Conservation (phyloP, 768 basidiomycete genomes). For the Mycena belliarum region DNA sequence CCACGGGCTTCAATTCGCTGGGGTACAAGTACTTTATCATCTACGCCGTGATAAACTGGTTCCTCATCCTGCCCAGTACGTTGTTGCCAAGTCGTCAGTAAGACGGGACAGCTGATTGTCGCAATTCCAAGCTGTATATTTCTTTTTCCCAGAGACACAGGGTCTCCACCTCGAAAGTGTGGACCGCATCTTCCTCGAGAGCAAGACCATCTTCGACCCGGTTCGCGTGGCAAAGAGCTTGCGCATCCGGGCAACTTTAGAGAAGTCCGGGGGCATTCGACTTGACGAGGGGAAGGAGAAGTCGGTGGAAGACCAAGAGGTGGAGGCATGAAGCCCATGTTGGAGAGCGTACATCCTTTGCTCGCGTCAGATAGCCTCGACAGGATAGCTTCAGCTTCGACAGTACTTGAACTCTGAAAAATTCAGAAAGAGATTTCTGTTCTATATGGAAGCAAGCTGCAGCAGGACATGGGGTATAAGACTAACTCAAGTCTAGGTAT, state of each 20-base stretch:
- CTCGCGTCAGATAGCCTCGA: no score
- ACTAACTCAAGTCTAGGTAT: no score
- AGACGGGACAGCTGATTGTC: not conserved
- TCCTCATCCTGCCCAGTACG: slow-evolving; percentile 20
- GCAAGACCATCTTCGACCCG: slow-evolving; percentile 18
- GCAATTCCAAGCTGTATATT: slow-evolving; percentile 10
- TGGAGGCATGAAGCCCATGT: not conserved
- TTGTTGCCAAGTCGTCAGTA: not conserved
- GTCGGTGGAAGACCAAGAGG: slow-evolving; percentile 1
- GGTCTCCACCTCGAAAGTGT: slow-evolving; percentile 22
- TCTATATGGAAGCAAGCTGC: no score
- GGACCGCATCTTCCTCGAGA: slow-evolving; percentile 22
- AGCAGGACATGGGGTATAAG: no score
- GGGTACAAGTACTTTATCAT: slow-evolving; percentile 20
- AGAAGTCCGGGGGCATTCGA: not conserved
- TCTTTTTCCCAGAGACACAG: slow-evolving; percentile 22
- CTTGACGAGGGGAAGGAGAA: slow-evolving; percentile 3
- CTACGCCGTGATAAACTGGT: slow-evolving; percentile 21
- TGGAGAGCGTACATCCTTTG: no score
- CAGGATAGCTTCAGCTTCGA: no score
- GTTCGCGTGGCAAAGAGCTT: slow-evolving; percentile 16
- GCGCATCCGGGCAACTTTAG: slow-evolving; percentile 2
- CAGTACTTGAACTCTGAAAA: no score
- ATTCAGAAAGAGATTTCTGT: no score
- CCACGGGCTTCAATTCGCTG: slow-evolving; percentile 18